Evolutionary conservation across 2,329 filamentous ascomycete species (phyloP), one percentile per base, ranked within the genome.

Genomic region (Fusarium sp.): DNA sequence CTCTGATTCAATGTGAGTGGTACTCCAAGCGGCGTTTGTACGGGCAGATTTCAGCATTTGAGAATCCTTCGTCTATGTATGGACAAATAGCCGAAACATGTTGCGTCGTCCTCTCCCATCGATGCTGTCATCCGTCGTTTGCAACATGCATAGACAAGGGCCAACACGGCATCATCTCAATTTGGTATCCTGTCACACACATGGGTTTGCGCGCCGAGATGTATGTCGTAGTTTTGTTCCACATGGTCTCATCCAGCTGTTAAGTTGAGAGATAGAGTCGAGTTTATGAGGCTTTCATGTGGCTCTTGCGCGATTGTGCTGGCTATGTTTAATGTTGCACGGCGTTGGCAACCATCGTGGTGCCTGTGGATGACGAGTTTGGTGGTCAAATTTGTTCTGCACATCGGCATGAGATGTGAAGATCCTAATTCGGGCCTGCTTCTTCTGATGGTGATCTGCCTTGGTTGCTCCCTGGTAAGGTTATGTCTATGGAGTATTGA

Each of bases 51-150:
- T 53, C 60, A 54, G 37, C 44, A 54, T 35, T 60, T 73, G 58
- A 70, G 64, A 63, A 58, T 60, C 43, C 33, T 66, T 64, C 69
- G 50, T 50, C 74, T 74, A 54, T 61, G 71, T 73, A 60, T 54
- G 71, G 75, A 47, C 67, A 73, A 72, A 72, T 63, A 68, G 69
- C 75, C 75, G 75, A 77, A 64, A 65, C 64, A 67, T 75, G 53
- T 57, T 52, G 54, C 71, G 49, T 69, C 52, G 70, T 67, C 43
- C 64, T 74, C 63, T 66, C 59, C 62, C 42, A 47, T 67, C 59
- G 47, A 64, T 64, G 67, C 47, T 59, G 61, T 76, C 60, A 60
- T 69, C 67, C 56, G 37, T 57, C 40, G 35, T 66, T 66, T 61
- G 61, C 59, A 64, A 71, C 69, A 46, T 64, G 38, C 62, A 44